Conservation (phyloP, 495 filamentous ascomycete genomes). For the Tuber melanosporum region DNA sequence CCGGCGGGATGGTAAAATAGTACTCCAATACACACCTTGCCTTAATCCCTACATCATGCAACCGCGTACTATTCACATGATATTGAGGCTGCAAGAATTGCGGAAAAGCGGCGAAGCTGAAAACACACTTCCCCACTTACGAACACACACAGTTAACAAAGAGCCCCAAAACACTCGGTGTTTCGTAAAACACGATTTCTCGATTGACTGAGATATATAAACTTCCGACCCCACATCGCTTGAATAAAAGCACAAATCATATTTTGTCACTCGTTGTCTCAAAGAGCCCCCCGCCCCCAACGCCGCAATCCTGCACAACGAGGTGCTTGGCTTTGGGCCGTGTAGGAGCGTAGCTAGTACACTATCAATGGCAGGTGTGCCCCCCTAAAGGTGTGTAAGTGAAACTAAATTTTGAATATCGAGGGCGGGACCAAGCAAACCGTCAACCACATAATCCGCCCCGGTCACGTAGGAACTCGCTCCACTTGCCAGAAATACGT, state of each 20-base stretch:
- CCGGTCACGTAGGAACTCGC: slow-evolving; percentile 83
- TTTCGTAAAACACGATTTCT: not conserved
- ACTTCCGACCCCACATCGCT: not conserved
- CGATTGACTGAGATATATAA: not conserved
- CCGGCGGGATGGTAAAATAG: not conserved
- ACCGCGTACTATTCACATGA: not conserved
- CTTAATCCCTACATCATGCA: not conserved
- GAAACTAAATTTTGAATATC: not conserved
- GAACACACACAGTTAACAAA: not conserved
- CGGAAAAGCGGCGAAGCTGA: not conserved
- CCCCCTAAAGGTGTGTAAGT: slow-evolving; percentile 29
- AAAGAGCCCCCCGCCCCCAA: too few relatives aligned
- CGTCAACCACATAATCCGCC: slow-evolving; percentile 82
- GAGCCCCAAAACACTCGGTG: not conserved
- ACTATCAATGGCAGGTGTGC: slow-evolving; percentile 32
- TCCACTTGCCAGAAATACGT: slow-evolving; percentile 81
- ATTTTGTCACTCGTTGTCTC: not conserved
- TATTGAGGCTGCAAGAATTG: not conserved
- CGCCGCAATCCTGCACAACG: too few relatives aligned
- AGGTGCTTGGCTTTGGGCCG: not conserved
- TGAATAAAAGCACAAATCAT: not conserved
- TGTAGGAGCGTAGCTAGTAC: not conserved
- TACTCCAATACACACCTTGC: not conserved
- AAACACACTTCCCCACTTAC: not conserved
- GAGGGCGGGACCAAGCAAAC: slow-evolving; percentile 40